Evolutionary conservation across 495 filamentous ascomycete species (phyloP).

Genomic region (Lophiostoma macrostomum): DNA sequence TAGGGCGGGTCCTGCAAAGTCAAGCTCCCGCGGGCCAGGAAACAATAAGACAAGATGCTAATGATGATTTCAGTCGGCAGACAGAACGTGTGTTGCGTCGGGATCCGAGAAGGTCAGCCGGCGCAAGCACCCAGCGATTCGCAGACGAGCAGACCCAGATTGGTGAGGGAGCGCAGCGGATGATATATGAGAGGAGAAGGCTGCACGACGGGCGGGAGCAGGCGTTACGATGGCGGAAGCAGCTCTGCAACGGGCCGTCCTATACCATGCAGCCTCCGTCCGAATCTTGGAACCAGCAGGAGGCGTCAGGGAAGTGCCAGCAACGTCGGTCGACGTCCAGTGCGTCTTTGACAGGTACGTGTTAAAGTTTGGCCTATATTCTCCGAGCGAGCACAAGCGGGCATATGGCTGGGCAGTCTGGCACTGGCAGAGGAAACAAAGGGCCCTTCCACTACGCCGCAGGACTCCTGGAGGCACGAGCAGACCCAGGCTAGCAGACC

Average conservation of each 20-base stretch:
- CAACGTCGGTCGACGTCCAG: background rate
- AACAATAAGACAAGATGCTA: slow-evolving; percentile 11
- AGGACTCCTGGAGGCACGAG: slow-evolving; percentile 25
- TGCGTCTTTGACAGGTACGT: slow-evolving; percentile 25
- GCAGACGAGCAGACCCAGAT: slow-evolving; percentile 16
- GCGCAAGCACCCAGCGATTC: slow-evolving; percentile 24
- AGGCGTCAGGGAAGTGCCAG: background rate
- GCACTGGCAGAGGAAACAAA: slow-evolving; percentile 9
- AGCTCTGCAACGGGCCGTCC: slow-evolving; percentile 27
- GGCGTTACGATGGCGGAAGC: slow-evolving; percentile 20
- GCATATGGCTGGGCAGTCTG: slow-evolving; percentile 11
- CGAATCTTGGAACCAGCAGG: slow-evolving; percentile 15
- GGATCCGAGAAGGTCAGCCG: slow-evolving; percentile 3
- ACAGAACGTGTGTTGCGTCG: slow-evolving; percentile 12
- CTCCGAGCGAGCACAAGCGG: slow-evolving; percentile 17
- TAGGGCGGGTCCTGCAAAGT: background rate
- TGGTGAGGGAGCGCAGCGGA: background rate
- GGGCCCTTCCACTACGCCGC: slow-evolving; percentile 11
- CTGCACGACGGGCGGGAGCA: slow-evolving; percentile 22
- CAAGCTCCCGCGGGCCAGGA: background rate
- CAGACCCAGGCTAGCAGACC: slow-evolving; percentile 9
- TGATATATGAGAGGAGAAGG: background rate
- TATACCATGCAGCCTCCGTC: slow-evolving; percentile 12
- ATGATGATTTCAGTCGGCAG: slow-evolving; percentile 17
- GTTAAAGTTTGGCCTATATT: slow-evolving; percentile 28